These are phyloP conservation scores for Plasmodium coatneyi DNA, from an alignment of 169 alveolate species.

Conservation along the genomic window DNA sequence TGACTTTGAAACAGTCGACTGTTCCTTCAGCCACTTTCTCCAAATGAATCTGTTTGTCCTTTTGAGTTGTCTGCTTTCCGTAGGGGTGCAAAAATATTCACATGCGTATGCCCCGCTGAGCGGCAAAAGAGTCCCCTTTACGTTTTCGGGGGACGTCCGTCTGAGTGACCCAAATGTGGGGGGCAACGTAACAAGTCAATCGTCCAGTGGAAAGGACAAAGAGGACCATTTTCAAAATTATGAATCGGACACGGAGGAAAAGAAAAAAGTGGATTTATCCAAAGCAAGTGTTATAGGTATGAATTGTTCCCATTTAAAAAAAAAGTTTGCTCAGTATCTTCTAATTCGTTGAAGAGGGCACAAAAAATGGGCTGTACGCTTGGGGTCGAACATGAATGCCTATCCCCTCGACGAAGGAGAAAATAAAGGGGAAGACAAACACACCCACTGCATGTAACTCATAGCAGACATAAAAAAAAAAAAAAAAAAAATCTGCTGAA, in stretches of 20 bases:
- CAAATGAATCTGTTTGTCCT: slow-evolving; percentile 7
- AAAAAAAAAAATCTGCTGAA: too few relatives aligned
- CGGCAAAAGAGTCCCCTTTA: slow-evolving; percentile 9
- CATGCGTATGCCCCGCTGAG: background rate
- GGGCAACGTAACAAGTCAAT: background rate
- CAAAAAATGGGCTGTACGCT: background rate
- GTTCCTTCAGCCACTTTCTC: background rate
- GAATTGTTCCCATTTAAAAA: background rate
- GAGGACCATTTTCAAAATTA: background rate
- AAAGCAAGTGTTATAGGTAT: slow-evolving; percentile 25
- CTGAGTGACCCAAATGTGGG: background rate
- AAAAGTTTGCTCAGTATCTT: background rate
- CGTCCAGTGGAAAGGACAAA: background rate
- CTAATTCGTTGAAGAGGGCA: background rate
- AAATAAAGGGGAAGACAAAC: background rate
- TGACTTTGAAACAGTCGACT: background rate
- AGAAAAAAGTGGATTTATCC: background rate
- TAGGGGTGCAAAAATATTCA: background rate
- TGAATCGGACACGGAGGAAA: background rate
- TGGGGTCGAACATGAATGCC: background rate
- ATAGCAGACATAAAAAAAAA: background rate
- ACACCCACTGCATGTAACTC: background rate
- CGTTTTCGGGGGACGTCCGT: slow-evolving; percentile 45
- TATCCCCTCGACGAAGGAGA: background rate
- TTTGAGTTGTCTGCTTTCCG: slow-evolving; percentile 7